Conservation (phyloP, 1,139 yeast genomes). For the Debaryomycetaceae sp. region DNA sequence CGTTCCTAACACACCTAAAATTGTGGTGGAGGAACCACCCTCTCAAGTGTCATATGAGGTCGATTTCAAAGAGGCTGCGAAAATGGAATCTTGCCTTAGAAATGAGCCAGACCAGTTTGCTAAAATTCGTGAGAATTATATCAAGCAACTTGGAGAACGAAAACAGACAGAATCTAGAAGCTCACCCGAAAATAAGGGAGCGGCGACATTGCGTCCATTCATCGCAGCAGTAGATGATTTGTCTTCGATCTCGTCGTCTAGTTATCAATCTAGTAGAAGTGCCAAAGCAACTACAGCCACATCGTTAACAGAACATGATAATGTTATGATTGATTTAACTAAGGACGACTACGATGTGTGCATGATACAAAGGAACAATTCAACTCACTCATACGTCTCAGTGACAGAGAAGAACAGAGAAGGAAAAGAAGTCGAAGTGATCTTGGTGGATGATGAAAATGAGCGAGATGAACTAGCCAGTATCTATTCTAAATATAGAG, state of each 20-base stretch:
- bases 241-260: conserved; percentile 18
- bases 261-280: conserved; percentile 30
- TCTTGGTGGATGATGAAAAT: conserved; percentile 32
- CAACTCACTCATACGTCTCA: conserved; percentile 36
- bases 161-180: neutral
- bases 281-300: conserved; percentile 17
- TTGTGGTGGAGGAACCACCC: conserved; percentile 40
- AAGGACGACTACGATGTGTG: conserved; percentile 38
- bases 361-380: conserved; percentile 31
- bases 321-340: conserved; percentile 43
- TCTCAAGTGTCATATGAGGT: conserved; percentile 33
- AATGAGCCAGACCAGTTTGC: neutral
- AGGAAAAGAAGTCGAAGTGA: conserved; percentile 46
- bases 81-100: neutral
- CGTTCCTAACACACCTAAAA: conserved; percentile 5
- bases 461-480: conserved; percentile 35
- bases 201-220: neutral
- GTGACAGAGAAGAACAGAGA: conserved; percentile 36
- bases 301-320: conserved; percentile 30
- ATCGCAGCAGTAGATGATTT: neutral
- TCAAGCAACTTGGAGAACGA: neutral
- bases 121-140: neutral
- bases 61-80: conserved; percentile 36
- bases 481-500: conserved; percentile 43
- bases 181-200: neutral